phyloP scores from a whole-genome alignment of 495 filamentous ascomycete genomes.

The Trichoderma reesei region DNA sequence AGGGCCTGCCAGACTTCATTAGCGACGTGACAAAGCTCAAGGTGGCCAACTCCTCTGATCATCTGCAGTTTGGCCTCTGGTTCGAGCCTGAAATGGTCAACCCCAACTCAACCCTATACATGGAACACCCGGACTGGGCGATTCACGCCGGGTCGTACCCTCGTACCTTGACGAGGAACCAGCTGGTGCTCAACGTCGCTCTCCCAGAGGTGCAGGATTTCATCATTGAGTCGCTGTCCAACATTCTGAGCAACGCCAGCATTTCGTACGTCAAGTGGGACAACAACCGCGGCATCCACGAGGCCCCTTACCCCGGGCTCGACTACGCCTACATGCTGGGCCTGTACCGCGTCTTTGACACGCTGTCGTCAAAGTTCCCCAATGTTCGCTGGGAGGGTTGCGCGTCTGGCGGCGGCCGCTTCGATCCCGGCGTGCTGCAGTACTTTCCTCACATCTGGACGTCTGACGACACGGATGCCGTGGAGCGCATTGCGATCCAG shows the following conservation, averaged over 20 bases:
- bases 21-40: constrained; percentile 33
- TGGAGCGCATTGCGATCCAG: constrained; percentile 44
- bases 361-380: constrained; percentile 41
- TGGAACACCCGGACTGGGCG: constrained; percentile 45
- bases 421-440: constrained; percentile 45
- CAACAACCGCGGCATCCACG: constrained; percentile 46
- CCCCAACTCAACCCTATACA: constrained; percentile 42
- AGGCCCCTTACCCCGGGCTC: constrained; percentile 37
- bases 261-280: constrained; percentile 52
- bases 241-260: constrained; percentile 35
- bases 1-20: constrained; percentile 38
- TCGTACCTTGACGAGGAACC: constrained; percentile 39
- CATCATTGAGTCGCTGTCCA: constrained; percentile 39
- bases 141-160: constrained; percentile 42
- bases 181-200: constrained; percentile 44
- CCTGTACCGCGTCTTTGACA: constrained; percentile 44
- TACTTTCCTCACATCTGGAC: constrained; percentile 52
- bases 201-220: constrained; percentile 45
- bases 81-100: constrained; percentile 53
- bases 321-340: constrained; percentile 46
- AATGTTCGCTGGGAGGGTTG: constrained; percentile 49
- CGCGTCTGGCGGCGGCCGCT: constrained; percentile 45
- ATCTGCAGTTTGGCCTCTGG: constrained; percentile 45
- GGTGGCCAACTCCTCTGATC: constrained; percentile 28
- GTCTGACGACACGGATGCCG: constrained; percentile 45